Evolutionary conservation across 2,329 filamentous ascomycete genomes (phyloP), one percentile per base, ranked within the genome.

Genomic region (Pyrenochaeta sp.): DNA sequence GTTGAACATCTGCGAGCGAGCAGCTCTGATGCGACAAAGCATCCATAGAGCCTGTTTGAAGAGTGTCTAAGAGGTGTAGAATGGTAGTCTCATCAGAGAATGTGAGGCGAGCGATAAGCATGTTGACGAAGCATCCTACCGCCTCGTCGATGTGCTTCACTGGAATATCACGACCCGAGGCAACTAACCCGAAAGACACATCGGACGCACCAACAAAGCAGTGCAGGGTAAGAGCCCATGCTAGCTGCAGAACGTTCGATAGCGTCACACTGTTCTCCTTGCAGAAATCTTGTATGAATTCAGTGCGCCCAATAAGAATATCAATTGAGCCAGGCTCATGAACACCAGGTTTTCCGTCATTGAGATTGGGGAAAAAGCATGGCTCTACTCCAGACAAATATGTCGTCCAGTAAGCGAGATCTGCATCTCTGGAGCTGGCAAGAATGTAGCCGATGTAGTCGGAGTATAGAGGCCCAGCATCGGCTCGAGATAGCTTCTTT

Each of bases 111-210:
- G 79, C 83, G 40, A 83, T 79, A 2, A 86, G 75, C 78, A 85
- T 84, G 48, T 83, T 84, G 53, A 85, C 81, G 42, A 85, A 82
- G 9, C 78, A 75, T 0, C 84, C 84, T 10, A 82, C 77, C 1
- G 82, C 78, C 2, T 79, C 73, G 2, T 80, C 75, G 10, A 85
- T 79, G 0, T 78, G 77, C 2, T 75, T 69, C 0, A 86, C 72
- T 1, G 81, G 78, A 3, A 80, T 75, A 54, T 86, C 83, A 12
- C 84, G 76, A 1, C 84, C 84, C 0, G 82, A 82, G 3, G 82
- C 68, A 0, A 85, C 77, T 49, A 84, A 82, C 1, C 83, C 84
- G 54, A 85, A 86, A 27, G 79, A 82, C 0, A 85, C 77, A 35
- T 83, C 79, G 2, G 74, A 71, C 0, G 73, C 68, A 0, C 77